A percentile compares a stretch with the other conserved stretches of the same genome.
These are phyloP conservation scores for Lactuca saligna DNA, from an alignment of 129 eudicot genomes.

Conservation along the genomic window DNA sequence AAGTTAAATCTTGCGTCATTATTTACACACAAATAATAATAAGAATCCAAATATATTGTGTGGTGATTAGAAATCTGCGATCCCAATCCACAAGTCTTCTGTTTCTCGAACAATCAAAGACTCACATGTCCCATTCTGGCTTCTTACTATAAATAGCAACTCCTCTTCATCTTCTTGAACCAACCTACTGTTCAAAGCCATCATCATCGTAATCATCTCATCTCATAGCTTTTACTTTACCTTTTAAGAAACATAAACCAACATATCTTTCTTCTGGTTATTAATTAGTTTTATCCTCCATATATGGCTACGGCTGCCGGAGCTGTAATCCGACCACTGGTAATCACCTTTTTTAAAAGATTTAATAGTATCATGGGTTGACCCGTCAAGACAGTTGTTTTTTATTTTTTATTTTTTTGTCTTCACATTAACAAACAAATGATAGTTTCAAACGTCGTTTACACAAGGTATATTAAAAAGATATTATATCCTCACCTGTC, in stretches of 20 bases:
- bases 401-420: neutral
- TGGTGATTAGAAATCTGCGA: constrained; percentile 27
- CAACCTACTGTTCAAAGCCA: constrained; percentile 7
- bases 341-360: neutral
- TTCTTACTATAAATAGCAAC: constrained; percentile 24
- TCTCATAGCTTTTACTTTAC: neutral
- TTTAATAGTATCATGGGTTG: neutral
- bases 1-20: neutral
- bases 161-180: neutral
- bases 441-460: neutral
- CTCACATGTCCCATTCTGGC: constrained; percentile 8
- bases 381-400: neutral
- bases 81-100: constrained; percentile 23
- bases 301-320: constrained; percentile 29
- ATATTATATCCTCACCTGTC: too few relatives aligned
- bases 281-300: neutral
- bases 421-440: neutral
- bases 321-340: constrained; percentile 27
- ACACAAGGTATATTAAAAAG: neutral
- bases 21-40: neutral
- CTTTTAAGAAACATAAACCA: neutral
- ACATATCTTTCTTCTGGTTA: neutral
- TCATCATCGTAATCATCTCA: neutral
- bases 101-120: constrained; percentile 22
- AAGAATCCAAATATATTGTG: constrained; percentile 5